Conservation (phyloP, 2,329 filamentous ascomycete species). For the Venturia asperata region DNA sequence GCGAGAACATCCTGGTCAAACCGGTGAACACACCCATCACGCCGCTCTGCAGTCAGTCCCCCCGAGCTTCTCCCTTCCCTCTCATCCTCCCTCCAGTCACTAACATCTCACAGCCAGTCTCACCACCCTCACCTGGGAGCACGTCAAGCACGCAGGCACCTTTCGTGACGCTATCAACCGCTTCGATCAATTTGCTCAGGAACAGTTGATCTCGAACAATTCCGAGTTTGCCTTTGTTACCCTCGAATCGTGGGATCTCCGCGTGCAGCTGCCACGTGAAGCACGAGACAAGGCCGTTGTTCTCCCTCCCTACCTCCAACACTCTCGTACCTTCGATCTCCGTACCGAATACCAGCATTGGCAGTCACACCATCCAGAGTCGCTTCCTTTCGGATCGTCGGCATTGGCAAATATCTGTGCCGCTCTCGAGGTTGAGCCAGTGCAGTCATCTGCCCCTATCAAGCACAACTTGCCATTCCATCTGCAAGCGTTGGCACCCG, state of each 20-base stretch:
- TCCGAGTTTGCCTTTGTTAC: slow-evolving; percentile 98
- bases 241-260: slow-evolving; percentile 95
- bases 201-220: slow-evolving; percentile 84
- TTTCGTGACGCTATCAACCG: slow-evolving; percentile 95
- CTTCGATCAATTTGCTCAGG: slow-evolving; percentile 87
- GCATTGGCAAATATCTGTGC: slow-evolving; percentile 97
- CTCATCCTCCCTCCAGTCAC: slow-evolving; percentile 1
- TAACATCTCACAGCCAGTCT: slow-evolving; percentile 63
- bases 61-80: slow-evolving; percentile 7
- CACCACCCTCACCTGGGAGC: slow-evolving; percentile 97
- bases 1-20: slow-evolving; percentile 94
- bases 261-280: slow-evolving; percentile 93
- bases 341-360: slow-evolving; percentile 96
- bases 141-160: slow-evolving; percentile 92
- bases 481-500: slow-evolving; percentile 88
- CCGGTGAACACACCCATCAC: slow-evolving; percentile 98
- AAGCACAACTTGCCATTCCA: slow-evolving; percentile 99
- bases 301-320: slow-evolving; percentile 90
- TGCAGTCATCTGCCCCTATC: slow-evolving; percentile 94
- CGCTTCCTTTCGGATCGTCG: slow-evolving; percentile 89
- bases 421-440: slow-evolving; percentile 93
- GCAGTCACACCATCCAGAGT: slow-evolving; percentile 98
- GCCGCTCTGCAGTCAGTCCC: slow-evolving; percentile 84
- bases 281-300: slow-evolving; percentile 97
- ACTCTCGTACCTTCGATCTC: slow-evolving; percentile 94